A percentile compares a stretch with the other conserved stretches of the same genome.
These are phyloP conservation scores for Collybiopsis luxurians DNA, from an alignment of 768 basidiomycete species.

Conservation along the genomic window DNA sequence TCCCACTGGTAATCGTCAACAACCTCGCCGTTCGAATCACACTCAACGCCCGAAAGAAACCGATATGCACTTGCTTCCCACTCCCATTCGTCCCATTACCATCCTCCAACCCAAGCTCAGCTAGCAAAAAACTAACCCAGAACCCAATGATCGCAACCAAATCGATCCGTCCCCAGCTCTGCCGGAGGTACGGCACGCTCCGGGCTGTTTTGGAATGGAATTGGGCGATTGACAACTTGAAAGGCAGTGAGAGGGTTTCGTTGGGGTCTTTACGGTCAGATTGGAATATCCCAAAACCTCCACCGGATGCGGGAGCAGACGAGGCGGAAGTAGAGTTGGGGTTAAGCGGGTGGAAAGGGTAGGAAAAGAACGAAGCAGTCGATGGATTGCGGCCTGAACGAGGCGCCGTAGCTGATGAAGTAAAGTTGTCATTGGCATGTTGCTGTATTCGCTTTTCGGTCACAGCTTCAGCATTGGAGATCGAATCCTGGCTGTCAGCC, in stretches of 20 bases:
- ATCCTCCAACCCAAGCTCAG: constrained; percentile 65
- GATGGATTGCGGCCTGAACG: constrained; percentile 36
- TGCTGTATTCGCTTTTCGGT: too few species aligned
- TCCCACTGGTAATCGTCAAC: constrained; percentile 86
- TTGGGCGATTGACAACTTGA: constrained; percentile 55
- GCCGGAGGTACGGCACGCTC: constrained; percentile 85
- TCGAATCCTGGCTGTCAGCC: constrained; percentile 36
- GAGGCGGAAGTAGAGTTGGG: neutral
- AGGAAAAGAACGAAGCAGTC: constrained; percentile 48
- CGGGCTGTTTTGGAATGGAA: constrained; percentile 55
- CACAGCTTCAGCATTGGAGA: constrained; percentile 15
- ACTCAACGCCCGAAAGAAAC: constrained; percentile 84
- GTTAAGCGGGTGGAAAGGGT: constrained; percentile 24
- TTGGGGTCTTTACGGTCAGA: constrained; percentile 6
- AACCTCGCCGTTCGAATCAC: constrained; percentile 81
- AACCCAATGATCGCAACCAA: constrained; percentile 82
- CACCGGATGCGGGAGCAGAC: neutral
- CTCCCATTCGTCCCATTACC: constrained; percentile 24
- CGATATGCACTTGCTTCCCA: constrained; percentile 61
- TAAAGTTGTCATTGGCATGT: too few species aligned
- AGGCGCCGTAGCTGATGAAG: neutral
- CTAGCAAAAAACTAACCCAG: constrained; percentile 81
- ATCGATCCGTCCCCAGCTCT: constrained; percentile 92
- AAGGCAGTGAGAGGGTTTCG: constrained; percentile 55
- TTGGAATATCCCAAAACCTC: too few species aligned